Evolutionary conservation across 345 rosid genomes (phyloP).

Genomic region (Eucalyptus cloeziana): DNA sequence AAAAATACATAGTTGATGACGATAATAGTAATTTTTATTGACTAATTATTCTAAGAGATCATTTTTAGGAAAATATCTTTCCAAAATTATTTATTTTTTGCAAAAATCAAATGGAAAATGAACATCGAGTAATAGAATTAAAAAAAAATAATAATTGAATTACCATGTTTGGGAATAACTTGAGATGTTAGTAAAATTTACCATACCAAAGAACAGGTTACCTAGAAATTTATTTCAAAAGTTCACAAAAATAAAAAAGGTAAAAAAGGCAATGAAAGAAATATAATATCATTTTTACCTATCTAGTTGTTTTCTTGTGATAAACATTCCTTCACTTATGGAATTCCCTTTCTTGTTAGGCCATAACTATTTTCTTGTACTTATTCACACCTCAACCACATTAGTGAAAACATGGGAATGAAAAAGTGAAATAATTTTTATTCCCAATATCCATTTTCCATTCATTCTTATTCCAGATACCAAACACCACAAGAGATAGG

Average conservation of each 20-base stretch:
- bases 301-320: background rate
- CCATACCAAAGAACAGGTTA: background rate
- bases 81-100: no score
- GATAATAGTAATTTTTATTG: no score
- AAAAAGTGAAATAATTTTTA: background rate
- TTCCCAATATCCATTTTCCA: background rate
- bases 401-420: background rate
- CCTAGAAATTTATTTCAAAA: background rate
- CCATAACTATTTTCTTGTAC: background rate
- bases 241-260: background rate
- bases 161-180: background rate
- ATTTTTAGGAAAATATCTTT: background rate
- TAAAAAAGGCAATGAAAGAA: background rate
- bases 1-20: no score
- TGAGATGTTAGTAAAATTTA: background rate
- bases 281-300: background rate
- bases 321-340: background rate
- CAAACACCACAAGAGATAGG: fast-evolving
- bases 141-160: background rate
- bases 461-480: background rate
- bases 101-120: background rate
- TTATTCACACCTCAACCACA: background rate
- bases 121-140: background rate
- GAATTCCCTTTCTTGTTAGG: background rate
- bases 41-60: background rate